These are phyloP conservation scores for Simplicillium sp. DNA, from an alignment of 2,329 filamentous ascomycete species.

Conservation along the genomic window DNA sequence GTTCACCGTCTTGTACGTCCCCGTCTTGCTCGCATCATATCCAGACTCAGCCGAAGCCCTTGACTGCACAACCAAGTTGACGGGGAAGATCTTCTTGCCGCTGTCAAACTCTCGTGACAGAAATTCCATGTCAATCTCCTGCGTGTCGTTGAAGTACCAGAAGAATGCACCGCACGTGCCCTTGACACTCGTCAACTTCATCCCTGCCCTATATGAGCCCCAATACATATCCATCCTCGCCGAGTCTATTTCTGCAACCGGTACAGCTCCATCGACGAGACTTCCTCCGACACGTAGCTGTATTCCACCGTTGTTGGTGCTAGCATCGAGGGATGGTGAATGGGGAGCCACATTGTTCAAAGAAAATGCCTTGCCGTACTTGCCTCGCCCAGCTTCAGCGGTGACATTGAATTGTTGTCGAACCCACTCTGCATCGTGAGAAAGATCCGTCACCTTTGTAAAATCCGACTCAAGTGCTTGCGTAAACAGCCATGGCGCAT, in stretches of 20 bases:
- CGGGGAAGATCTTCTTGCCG: conserved; percentile 39
- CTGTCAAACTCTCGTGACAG: conserved; percentile 55
- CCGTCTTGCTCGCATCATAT: conserved; percentile 52
- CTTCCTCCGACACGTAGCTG: conserved; percentile 43
- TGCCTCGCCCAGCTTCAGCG: conserved; percentile 45
- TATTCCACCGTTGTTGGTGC: conserved; percentile 30
- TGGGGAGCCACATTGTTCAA: conserved; percentile 44
- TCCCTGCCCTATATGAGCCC: conserved; percentile 59
- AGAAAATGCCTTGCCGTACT: conserved; percentile 55
- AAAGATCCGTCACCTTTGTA: conserved; percentile 1
- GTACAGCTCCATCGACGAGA: conserved; percentile 41
- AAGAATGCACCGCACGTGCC: conserved; percentile 76
- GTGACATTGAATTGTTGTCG: conserved; percentile 59
- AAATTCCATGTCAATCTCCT: conserved; percentile 77
- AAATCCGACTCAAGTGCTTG: conserved; percentile 67
- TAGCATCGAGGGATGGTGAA: conserved; percentile 30
- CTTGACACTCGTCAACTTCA: conserved; percentile 49
- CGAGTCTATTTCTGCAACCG: conserved; percentile 55
- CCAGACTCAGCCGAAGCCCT: conserved; percentile 45
- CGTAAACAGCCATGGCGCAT: conserved; percentile 43
- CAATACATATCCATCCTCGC: conserved; percentile 53
- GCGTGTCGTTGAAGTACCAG: conserved; percentile 72
- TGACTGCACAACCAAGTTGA: conserved; percentile 72
- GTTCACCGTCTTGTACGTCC: conserved; percentile 45
- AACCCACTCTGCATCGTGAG: conserved; percentile 47